Evolutionary conservation across 2,329 filamentous ascomycete genomes (phyloP).

Genomic region (Aspergillus brasiliensis): DNA sequence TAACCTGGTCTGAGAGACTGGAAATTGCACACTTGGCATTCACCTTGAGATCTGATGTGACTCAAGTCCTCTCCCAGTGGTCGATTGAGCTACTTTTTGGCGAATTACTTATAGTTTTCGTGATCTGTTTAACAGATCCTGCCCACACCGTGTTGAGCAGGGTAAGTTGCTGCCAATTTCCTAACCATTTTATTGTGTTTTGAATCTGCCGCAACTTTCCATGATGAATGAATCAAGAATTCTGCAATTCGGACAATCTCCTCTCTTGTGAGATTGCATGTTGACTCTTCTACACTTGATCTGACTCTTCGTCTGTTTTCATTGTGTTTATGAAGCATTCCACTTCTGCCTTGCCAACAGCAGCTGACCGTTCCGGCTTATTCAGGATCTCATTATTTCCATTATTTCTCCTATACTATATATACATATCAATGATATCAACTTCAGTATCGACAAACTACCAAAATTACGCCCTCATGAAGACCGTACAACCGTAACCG

Average conservation of each 20-base stretch:
- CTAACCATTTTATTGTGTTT: slow-evolving; percentile 12
- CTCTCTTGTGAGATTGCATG: slow-evolving; percentile 45
- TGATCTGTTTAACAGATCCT: not conserved
- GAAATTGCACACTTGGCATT: no score
- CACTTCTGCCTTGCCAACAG: not conserved
- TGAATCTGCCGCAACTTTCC: not conserved
- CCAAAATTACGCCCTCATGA: no score
- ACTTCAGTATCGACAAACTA: not conserved
- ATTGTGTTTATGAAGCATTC: slow-evolving; percentile 19
- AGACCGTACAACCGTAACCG: not conserved
- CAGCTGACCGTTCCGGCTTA: not conserved
- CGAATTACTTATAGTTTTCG: not conserved
- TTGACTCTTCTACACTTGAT: slow-evolving; percentile 52
- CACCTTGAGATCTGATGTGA: not conserved
- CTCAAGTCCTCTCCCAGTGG: not conserved
- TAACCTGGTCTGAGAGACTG: no score
- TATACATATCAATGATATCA: not conserved
- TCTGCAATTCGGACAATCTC: slow-evolving; percentile 51
- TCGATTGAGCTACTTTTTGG: not conserved
- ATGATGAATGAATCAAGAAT: slow-evolving; percentile 48
- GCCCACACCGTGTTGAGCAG: not conserved
- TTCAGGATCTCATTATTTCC: not conserved
- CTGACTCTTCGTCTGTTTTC: slow-evolving; percentile 33
- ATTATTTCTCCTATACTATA: not conserved
- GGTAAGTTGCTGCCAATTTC: slow-evolving; percentile 3